Base-by-base conservation (phyloP, 441 rosid species). In the Lepidium campestre region DNA sequence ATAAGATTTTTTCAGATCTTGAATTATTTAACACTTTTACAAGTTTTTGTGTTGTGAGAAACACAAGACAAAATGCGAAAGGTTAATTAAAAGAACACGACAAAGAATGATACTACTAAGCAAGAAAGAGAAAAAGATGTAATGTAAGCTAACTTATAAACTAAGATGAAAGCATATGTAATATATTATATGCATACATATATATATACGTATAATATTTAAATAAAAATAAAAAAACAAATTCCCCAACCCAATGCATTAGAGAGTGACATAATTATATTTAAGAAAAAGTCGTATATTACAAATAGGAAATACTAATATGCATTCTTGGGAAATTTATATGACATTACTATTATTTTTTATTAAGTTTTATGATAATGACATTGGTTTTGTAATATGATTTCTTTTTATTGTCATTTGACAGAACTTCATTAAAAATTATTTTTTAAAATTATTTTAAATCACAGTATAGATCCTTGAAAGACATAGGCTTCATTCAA, bases 51-150 rank as follows among this genome's bases (percentile, higher is more conserved):
- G 74, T 68, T 69, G 65, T 56, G 56, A 68, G 70, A 68, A 41
- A 68, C 69, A 62, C 73, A 55, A 60, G 73, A 73, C 63, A 73
- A 37, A 20, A 9, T 57, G 18, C 47, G 64, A 46, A 61, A 56
- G 42, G 46, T 45, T 73, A 63, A 57, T 62, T 62, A 57, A 74
- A 62, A 68, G 74, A 68, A 74, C 74, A 74, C 78, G 78, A 74
- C 78, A 74, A 69, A 62, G 71, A 69, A 68, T 62, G 48, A 57
- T 57, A 36, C 62, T 57, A 36, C 62, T 68, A 57, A 68, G 44
- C 74, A 74, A 74, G 74, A 74, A 74, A 74, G 74, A 68, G 70
- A 62, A 68, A 29, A 56, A 68, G 44, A 57, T 68, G 78, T 74
- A 48, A 68, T 74, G 68, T 37, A 67, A 67, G 73, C 59, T 54